Evolutionary conservation across 1,284 basidiomycete genomes (phyloP), one percentile per base, ranked within the genome.

Genomic region (Tylopilus sp.): DNA sequence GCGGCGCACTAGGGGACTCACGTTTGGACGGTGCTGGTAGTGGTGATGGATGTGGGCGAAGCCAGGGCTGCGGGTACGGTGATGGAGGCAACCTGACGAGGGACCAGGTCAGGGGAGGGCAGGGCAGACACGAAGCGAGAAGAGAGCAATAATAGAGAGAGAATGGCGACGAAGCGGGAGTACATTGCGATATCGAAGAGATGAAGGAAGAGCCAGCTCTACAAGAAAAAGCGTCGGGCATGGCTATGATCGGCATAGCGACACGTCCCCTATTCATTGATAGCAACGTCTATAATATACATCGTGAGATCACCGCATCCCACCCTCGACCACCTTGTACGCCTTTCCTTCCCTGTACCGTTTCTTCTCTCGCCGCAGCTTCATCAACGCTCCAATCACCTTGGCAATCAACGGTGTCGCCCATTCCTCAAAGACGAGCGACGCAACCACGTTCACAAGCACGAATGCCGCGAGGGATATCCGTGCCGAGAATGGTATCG

Each of bases 351-450:
- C 80, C 46, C 75, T 70, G 37, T 72, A 65, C 50, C 82, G 71
- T 52, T 74, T 74, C 52, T 74, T 74, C 39, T 70, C 71, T 16
- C 48, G 71, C 38, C 71, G 71, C 60, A 76, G 69, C 43, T 70
- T 68, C 50, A 73, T 64, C 51, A 81, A 48, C 41, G 64, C 62
- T 3, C 79, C 82, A 18, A 92, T 73, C 29, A 78, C 28, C 21
- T 68, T 71, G 4, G 84, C 79, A 39, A 93, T 78, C 12, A 73
- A 71, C 49, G 75, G 74, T 30, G 86, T 77, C 6, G 81, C 86
- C 80, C 85, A 93, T 42, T 80, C 76, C 66, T 99, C 96, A 60
- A 89, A 97, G 0, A 73, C 75, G 65, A 92, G 75, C 29, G 90
- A 94, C 15, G 82, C 58, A 1, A 72, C 71, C 21, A 92, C 78